Evolutionary conservation across 2,329 filamentous ascomycete species (phyloP).

Genomic region (Capronia americana): DNA sequence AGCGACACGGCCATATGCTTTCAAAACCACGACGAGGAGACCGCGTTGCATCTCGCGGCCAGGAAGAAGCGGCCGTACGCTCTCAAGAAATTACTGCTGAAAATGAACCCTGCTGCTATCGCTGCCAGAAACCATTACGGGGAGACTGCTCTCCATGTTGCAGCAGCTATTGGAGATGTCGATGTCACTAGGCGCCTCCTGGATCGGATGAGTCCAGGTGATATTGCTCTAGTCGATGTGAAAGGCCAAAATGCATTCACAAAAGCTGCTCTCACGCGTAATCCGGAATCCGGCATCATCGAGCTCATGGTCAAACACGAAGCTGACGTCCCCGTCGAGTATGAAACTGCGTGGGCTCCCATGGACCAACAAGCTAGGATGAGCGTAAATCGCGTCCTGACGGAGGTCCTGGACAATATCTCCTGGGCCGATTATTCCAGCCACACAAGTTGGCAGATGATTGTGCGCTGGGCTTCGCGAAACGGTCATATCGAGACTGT

Average conservation of each 20-base stretch:
- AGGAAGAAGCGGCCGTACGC: background rate
- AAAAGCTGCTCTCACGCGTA: background rate
- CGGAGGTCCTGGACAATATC: background rate
- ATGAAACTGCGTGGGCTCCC: background rate
- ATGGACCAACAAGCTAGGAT: background rate
- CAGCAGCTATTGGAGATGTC: background rate
- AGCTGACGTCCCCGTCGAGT: background rate
- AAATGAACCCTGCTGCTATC: background rate
- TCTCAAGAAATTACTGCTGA: background rate
- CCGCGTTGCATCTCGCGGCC: background rate
- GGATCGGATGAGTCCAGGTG: background rate
- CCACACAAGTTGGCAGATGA: constrained; percentile 2
- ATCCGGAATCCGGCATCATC: background rate
- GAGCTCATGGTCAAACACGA: constrained; percentile 4
- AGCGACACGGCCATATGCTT: background rate
- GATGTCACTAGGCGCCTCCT: background rate
- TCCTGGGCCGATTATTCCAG: background rate
- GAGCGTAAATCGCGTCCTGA: background rate
- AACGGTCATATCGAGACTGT: background rate
- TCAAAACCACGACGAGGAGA: constrained; percentile 5
- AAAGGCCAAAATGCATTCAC: background rate
- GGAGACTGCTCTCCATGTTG: background rate
- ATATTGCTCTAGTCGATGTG: background rate
- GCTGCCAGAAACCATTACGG: background rate
- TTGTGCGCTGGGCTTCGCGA: background rate